phyloP scores from a whole-genome alignment of 176 grass and related monocot species.

The Cymbopogon citratus region DNA sequence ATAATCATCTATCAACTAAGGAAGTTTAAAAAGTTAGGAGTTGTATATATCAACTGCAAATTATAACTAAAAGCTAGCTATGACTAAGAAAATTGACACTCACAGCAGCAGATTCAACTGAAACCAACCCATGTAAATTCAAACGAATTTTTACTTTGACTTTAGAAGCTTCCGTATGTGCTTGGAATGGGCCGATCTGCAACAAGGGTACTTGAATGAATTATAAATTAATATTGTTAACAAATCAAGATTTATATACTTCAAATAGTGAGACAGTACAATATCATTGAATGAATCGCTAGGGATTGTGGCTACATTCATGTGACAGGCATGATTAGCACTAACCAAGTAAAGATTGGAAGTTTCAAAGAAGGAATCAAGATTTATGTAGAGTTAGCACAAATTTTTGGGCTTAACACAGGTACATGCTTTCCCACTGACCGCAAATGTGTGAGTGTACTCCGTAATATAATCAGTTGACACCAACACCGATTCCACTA shows the following conservation, averaged over 20 bases:
- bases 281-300: slow-evolving; percentile 7
- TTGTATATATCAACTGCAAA: neutral
- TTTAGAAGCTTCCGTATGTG: slow-evolving; percentile 52
- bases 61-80: slow-evolving; percentile 3
- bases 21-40: slow-evolving; percentile 33
- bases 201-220: slow-evolving; percentile 13
- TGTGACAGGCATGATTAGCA: neutral
- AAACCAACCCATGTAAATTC: slow-evolving; percentile 94
- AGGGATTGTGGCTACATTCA: slow-evolving; percentile 1
- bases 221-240: slow-evolving; percentile 18
- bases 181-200: slow-evolving; percentile 89
- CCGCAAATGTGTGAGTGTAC: neutral
- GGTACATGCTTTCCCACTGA: neutral
- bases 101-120: slow-evolving; percentile 78
- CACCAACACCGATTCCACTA: neutral
- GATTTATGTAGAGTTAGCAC: neutral
- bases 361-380: neutral
- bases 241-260: neutral
- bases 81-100: slow-evolving; percentile 37
- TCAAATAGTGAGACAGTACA: neutral
- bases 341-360: neutral
- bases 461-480: neutral
- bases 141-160: slow-evolving; percentile 81
- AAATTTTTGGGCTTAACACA: neutral
- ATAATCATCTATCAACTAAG: slow-evolving; percentile 63